Evolutionary conservation across 148 eudicot species (phyloP).

Genomic region (Persicaria tinctoria): DNA sequence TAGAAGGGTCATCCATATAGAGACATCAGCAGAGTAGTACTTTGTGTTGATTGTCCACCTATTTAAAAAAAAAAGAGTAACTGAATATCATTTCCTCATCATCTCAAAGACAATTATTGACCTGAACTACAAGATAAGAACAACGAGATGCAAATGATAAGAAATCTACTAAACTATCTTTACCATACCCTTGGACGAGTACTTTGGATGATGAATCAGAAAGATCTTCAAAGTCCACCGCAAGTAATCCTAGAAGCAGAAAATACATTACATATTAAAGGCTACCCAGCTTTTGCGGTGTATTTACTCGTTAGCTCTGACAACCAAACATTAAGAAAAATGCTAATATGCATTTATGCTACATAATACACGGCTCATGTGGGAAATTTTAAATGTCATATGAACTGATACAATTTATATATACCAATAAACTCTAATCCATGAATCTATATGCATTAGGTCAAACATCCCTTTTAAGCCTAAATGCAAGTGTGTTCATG

Average conservation of each 20-base stretch:
- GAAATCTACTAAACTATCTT: neutral
- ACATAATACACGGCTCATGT: neutral
- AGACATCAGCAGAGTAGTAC: conserved; percentile 82
- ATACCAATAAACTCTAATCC: neutral
- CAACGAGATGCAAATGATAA: neutral
- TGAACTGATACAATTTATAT: neutral
- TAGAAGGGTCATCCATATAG: conserved; percentile 82
- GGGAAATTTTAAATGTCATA: neutral
- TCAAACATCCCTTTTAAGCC: neutral
- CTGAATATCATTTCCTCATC: neutral
- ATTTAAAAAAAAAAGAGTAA: conserved; percentile 14
- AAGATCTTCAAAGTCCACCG: conserved; percentile 57
- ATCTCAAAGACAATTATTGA: neutral
- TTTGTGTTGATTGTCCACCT: conserved; percentile 97
- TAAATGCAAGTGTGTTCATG: neutral
- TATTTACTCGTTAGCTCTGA: neutral
- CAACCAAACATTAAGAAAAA: neutral
- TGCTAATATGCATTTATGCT: neutral
- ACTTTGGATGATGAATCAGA: conserved; percentile 49
- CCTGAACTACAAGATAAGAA: neutral
- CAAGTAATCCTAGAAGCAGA: conserved; percentile 53
- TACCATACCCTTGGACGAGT: conserved; percentile 62
- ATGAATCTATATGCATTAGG: neutral
- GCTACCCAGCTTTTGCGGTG: neutral
- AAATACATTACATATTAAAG: neutral